Base-by-base conservation (phyloP, 2,329 filamentous ascomycete species). In the Diplocarpon rosae region DNA sequence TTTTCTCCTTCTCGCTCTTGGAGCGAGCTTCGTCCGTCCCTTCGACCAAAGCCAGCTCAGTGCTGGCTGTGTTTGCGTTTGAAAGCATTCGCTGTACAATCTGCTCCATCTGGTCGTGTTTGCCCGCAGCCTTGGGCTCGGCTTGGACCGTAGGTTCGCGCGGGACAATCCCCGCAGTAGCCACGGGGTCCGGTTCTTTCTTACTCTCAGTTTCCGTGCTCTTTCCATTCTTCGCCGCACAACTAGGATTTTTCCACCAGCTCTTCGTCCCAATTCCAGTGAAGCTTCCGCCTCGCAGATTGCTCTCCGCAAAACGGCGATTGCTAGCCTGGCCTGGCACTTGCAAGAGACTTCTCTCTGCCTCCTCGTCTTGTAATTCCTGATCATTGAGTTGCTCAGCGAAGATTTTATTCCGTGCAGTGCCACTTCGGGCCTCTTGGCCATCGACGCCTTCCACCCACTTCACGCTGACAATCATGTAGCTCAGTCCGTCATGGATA, bases 361-460 rank as follows among this genome's bases (percentile, higher is more conserved):
- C 44, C 12, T 49, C 32, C 17, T 56, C 52, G 15, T 49, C 52
- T 20, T 56, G 49, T n/a, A 51, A 27, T 13, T 57, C 53, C 12
- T 47, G 37, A 14, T 50, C 50, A 7, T 50, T 36, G 9, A 56
- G 42, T 27, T 47, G 41, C 35, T 43, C 30, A 6, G 34, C 43
- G 8, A 56, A 51, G 13, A 53, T 51, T 24, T 51, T 46, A 45
- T 51, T 52, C 44, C 56, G 58, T 48, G 60, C 67, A 57, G 53
- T 68, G 60, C 55, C 70, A 55, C 59, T 71, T 60, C 64, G 70
- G 59, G 53, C 63, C 59, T 50, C 63, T 46, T 56, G 66, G 57
- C 47, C 67, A 45, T 71, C 72, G 0, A 76, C 82, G 11, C 92
- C 88, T 51, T 85, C 81, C 0, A 95, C 85, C 80, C 89, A 96